Evolutionary conservation across 1,139 yeast genomes (phyloP), one percentile per base, ranked within the genome.

Genomic region (Protomyces lactucae-debilis): DNA sequence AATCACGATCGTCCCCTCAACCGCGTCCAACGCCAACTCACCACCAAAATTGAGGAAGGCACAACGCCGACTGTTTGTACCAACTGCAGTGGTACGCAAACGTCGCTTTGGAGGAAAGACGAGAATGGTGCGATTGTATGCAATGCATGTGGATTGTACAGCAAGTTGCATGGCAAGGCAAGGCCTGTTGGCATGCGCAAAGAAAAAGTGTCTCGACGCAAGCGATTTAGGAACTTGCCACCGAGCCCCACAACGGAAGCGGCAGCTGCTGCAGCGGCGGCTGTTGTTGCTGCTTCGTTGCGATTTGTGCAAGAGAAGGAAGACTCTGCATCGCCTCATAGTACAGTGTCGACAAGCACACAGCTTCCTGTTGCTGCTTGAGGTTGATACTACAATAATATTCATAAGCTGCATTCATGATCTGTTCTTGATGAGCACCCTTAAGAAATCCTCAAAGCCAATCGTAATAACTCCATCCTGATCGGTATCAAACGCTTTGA

Each of bases 81-180:
- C 37, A 89, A 89, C 76, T 89, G 96, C 76, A 85, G 84, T 10
- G 86, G 93, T 21, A 87, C 93, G 6, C 86, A 88, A 68, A 89
- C 96, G 0, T 96, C 96, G 0, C 77, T 89, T 16, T 89, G 96
- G 96, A 80, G 96, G 72, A 78, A 96, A 69, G 92, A 88, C 71
- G 90, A 85, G 67, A 81, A 80, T 5, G 96, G 96, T 0, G 84
- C 86, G 69, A 51, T 53, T 43, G 87, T 88, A 45, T 89, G 96
- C 77, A 89, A 89, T 72, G 96, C 96, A 0, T 88, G 96, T 76
- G 96, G 96, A 1, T 77, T 89, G 52, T 89, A 89, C 74, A 86
- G 83, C 73, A 78, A 87, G 66, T 80, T 89, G 55, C 96, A 88
- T 72, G 93, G 93, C 0, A 79, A 81, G 52, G 92, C 87, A 71